phyloP scores from a whole-genome alignment of 2,329 filamentous ascomycete genomes.

The Mycosphaerella sp. region DNA sequence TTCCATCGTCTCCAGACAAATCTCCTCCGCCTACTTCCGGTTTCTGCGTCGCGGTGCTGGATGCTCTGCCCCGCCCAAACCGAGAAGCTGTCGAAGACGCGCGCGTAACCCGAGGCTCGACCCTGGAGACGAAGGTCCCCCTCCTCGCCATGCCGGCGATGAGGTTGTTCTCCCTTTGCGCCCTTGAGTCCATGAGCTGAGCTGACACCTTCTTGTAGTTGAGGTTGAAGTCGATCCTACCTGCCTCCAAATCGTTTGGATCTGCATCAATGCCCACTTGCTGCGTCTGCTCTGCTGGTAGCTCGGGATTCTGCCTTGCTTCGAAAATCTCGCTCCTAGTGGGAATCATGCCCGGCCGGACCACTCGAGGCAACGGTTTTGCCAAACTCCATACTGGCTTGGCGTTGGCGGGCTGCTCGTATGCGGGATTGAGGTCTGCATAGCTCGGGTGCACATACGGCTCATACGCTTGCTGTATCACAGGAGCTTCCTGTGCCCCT shows the following conservation, averaged over 20 bases:
- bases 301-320: slow-evolving; percentile 26
- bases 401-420: slow-evolving; percentile 45
- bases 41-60: slow-evolving; percentile 11
- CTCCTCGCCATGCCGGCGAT: slow-evolving; percentile 19
- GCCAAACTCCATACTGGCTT: slow-evolving; percentile 51
- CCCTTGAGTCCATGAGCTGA: slow-evolving; percentile 42
- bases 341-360: slow-evolving; percentile 49
- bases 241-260: slow-evolving; percentile 40
- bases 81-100: slow-evolving; percentile 24
- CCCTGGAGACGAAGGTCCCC: slow-evolving; percentile 15
- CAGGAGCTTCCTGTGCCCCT: slow-evolving; percentile 19
- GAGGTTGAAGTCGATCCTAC: slow-evolving; percentile 35
- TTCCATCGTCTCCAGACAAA: slow-evolving; percentile 16
- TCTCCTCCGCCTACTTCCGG: slow-evolving; percentile 29
- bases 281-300: slow-evolving; percentile 23
- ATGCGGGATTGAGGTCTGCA: slow-evolving; percentile 48
- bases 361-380: slow-evolving; percentile 49
- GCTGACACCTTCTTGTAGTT: slow-evolving; percentile 40
- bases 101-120: slow-evolving; percentile 17
- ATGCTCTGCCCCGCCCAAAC: slow-evolving; percentile 14
- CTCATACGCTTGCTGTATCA: slow-evolving; percentile 21
- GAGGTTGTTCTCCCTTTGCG: slow-evolving; percentile 32
- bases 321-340: slow-evolving; percentile 32
- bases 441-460: slow-evolving; percentile 48
- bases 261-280: slow-evolving; percentile 36